Evolutionary conservation across 2,329 filamentous ascomycete species (phyloP).

Genomic region (Aspergillus terreus): DNA sequence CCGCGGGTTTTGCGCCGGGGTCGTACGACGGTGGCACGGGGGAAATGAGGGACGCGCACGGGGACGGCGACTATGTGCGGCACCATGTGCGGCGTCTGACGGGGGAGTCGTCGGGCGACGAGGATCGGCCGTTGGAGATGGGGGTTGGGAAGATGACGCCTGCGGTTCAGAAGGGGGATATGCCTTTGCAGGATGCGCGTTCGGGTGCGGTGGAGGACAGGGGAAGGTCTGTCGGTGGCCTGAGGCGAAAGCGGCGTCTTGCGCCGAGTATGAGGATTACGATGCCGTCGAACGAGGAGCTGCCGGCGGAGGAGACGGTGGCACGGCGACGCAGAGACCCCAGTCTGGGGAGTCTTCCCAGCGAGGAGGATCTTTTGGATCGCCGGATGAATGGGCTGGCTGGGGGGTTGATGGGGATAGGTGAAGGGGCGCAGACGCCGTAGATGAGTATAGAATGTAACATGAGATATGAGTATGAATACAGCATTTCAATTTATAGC

Average conservation of each 20-base stretch:
- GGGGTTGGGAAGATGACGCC: conserved; percentile 48
- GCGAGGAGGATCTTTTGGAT: conserved; percentile 55
- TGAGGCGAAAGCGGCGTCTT: conserved; percentile 9
- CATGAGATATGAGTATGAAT: not conserved
- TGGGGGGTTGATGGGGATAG: conserved; percentile 49
- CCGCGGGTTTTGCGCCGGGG: conserved; percentile 10
- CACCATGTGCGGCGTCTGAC: conserved; percentile 47
- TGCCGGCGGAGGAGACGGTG: conserved; percentile 12
- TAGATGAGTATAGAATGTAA: not conserved
- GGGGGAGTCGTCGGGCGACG: conserved; percentile 68
- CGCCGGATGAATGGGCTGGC: conserved; percentile 54
- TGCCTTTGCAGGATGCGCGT: no score
- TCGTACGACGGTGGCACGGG: not conserved
- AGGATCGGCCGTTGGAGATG: conserved; percentile 81
- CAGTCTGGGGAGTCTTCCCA: conserved; percentile 52
- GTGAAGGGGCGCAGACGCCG: conserved; percentile 33
- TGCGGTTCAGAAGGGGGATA: not conserved
- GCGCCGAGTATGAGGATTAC: conserved; percentile 17
- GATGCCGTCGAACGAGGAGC: conserved; percentile 14
- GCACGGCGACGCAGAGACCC: conserved; percentile 25
- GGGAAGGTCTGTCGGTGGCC: conserved; percentile 3
- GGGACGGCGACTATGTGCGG: conserved; percentile 13
- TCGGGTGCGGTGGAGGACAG: conserved; percentile 3
- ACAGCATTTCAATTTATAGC: not conserved
- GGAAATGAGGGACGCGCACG: conserved; percentile 2